Base-by-base conservation (phyloP, 495 filamentous ascomycete species). In the Immersiella caudata region DNA sequence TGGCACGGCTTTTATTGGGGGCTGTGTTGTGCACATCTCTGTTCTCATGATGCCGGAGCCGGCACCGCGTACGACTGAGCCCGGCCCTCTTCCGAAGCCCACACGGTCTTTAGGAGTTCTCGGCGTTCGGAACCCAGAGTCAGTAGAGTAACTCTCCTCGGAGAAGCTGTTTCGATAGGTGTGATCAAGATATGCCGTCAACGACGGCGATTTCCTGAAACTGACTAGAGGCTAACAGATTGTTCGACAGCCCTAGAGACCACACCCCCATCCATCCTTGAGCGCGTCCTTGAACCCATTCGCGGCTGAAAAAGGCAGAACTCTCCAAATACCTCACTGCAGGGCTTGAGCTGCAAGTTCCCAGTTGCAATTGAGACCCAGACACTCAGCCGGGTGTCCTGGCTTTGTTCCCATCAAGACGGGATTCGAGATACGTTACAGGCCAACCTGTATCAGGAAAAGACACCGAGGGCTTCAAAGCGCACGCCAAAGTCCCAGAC, bases 371-470 rank as follows among this genome's bases (percentile, higher is more conserved):
- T 4, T 12, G 40, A 46, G 40, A 12, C 40, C 3, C 29, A 33
- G 29, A 33, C 29, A 8, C 40, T 36, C 40, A 14, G 40, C 5
- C 40, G 40, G 14, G 5, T 46, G 9, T 36, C 40, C 9, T 46
- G 40, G 16, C 16, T 18, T 14, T 18, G 11, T 18, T 55, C 7
- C 24, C 52, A 33, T 12, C 3, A 7, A 24, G 52, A 12, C 52
- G 20, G 24, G 1, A 14, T 2, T 55, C 2, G 7, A 11, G 52
- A 55, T 55, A 5, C 1, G 20, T 6, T 9, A 3, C 49, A n/a
- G 22, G 52, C 52, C 52, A 55, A n/a, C 3, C 52, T 26, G 21
- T 26, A 24, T 55, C 52, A 24, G 52, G 52, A 55, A 55, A 55
- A 55, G 16, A 55, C 52, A 55, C 52, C 52, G 52, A 55, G 9